Evolutionary conservation across 495 filamentous ascomycete species (phyloP), one percentile per base, ranked within the genome.

Genomic region (Xylaria curta): DNA sequence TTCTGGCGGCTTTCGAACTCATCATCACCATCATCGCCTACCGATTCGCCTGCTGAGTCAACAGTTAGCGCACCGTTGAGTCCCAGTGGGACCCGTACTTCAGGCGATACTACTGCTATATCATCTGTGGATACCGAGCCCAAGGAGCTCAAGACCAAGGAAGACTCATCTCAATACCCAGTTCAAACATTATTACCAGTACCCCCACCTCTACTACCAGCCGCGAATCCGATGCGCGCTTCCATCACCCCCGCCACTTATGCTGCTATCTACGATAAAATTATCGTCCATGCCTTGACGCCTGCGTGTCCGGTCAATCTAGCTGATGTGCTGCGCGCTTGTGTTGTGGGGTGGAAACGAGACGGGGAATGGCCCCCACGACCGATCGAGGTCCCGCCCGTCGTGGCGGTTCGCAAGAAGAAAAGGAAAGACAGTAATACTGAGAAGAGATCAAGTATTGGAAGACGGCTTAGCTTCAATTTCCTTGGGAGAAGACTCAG

Each of bases 331-430:
- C 89, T 91, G 28, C 86, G 89, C n/a, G 88, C 92, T 38, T 91
- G 95, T 75, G 94, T 98, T 3, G 87, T 91, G 51, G 96, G 96
- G 42, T 98, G 96, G 96, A 95, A 97, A 80, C 87, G 91, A 54
- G 94, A 97, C 76, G 96, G 94, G 24, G 92, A 97, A 77, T 99
- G 96, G 96, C 96, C 96, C 2, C 93, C 95, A 24, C 91, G 91
- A 74, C 61, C 80, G 0, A 77, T 76, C 4, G 80, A 80, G 36
- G 75, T 81, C 0, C 80, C 82, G 28, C 74, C 84, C 1, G 79
- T 82, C 13, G 60, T 83, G 19, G 76, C 80, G 5, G 80, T 81
- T 42, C 77, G 78, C 33, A 78, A 79, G 49, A 83, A 79, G 49
- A 79, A 77, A 42, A 79, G 77, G 67, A 70, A 64, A 56, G 76